phyloP scores from a whole-genome alignment of 495 filamentous ascomycete species.

The Opeltia flavorubescens region DNA sequence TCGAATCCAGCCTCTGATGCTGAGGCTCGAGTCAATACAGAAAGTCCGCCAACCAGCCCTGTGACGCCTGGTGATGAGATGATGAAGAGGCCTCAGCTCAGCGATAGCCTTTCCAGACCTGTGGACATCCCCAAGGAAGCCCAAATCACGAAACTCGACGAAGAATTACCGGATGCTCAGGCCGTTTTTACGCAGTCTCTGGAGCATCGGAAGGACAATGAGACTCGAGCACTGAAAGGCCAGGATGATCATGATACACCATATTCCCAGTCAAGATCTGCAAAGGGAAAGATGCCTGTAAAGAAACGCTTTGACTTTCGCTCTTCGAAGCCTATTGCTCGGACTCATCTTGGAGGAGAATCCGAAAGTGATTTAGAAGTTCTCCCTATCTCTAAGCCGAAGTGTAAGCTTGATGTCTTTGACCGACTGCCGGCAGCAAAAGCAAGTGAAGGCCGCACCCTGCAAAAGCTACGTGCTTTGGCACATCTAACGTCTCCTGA shows the following conservation, averaged over 20 bases:
- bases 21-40: constrained; percentile 27
- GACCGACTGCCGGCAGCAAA: constrained; percentile 48
- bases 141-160: background rate
- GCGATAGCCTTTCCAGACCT: background rate
- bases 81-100: constrained; percentile 15
- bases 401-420: constrained; percentile 43
- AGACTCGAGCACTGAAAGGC: constrained; percentile 22
- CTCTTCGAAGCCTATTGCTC: constrained; percentile 8
- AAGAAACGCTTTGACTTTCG: constrained; percentile 5
- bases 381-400: constrained; percentile 28
- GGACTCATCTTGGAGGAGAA: constrained; percentile 23
- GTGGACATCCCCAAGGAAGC: background rate
- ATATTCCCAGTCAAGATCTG: background rate
- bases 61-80: constrained; percentile 17
- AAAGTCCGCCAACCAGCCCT: constrained; percentile 39
- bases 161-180: constrained; percentile 13
- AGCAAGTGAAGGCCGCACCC: constrained; percentile 44
- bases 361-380: constrained; percentile 59
- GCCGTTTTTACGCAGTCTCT: constrained; percentile 11
- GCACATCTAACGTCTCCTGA: constrained; percentile 58
- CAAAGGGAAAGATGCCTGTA: constrained; percentile 1
- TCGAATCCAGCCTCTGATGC: constrained; percentile 35
- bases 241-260: background rate
- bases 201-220: constrained; percentile 42
- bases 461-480: constrained; percentile 54